Conservation (phyloP, 2,329 filamentous ascomycete genomes). For the Aaosphaeria pasadenensis region DNA sequence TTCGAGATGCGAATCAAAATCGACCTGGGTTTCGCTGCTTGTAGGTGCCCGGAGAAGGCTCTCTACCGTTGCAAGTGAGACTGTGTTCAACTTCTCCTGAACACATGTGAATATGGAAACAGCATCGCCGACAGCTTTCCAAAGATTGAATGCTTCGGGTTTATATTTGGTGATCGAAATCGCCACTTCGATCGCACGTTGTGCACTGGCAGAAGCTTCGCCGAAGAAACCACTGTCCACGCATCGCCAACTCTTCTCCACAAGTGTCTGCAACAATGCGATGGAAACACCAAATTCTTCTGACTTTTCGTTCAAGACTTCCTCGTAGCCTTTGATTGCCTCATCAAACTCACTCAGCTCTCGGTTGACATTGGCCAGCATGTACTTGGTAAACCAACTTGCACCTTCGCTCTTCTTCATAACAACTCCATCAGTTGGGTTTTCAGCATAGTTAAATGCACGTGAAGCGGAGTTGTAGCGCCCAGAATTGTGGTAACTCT, state of each 20-base stretch:
- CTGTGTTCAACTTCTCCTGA: constrained; percentile 61
- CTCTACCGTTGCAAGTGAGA: constrained; percentile 60
- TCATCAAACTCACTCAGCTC: constrained; percentile 89
- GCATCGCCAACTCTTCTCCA: constrained; percentile 75
- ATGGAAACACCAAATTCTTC: constrained; percentile 83
- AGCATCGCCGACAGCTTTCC: constrained; percentile 89
- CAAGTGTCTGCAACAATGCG: constrained; percentile 81
- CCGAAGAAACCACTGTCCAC: constrained; percentile 84
- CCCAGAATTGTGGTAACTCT: constrained; percentile 93
- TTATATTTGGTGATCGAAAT: constrained; percentile 58
- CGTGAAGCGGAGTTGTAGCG: constrained; percentile 92
- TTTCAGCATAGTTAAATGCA: constrained; percentile 81
- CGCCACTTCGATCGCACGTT: constrained; percentile 67
- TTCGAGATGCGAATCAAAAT: constrained; percentile 60
- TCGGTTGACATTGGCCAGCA: constrained; percentile 91
- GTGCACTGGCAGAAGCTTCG: constrained; percentile 70
- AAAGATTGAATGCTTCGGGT: constrained; percentile 81
- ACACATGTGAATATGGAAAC: constrained; percentile 80
- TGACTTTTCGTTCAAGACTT: constrained; percentile 65
- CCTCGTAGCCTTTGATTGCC: constrained; percentile 72
- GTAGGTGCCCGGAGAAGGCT: constrained; percentile 53
- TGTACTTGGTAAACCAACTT: constrained; percentile 94
- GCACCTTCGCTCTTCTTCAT: constrained; percentile 58
- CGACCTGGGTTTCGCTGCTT: constrained; percentile 47
- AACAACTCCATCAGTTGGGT: constrained; percentile 62